These are phyloP conservation scores for Fagus crenata DNA, from an alignment of 306 rosid genomes.

Conservation along the genomic window DNA sequence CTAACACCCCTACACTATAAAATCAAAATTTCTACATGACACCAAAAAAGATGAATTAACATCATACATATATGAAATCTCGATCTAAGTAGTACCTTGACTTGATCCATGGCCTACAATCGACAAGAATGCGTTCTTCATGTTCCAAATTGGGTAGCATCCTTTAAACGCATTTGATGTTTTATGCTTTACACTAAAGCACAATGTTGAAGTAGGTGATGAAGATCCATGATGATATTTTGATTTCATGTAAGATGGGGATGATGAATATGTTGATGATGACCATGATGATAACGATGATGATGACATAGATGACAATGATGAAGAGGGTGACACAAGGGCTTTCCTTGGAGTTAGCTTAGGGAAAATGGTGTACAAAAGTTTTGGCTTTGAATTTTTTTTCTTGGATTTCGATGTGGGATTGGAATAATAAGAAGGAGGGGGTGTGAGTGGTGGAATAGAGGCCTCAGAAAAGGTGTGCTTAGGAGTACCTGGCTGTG, in stretches of 20 bases:
- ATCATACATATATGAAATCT: background rate
- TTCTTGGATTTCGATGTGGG: background rate
- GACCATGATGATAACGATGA: conserved; percentile 17
- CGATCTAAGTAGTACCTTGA: background rate
- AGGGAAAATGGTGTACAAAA: conserved; percentile 18
- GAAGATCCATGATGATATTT: background rate
- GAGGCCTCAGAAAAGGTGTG: conserved; percentile 34
- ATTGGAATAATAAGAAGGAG: conserved; percentile 44
- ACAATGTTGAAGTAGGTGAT: conserved; percentile 32
- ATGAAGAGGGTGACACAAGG: background rate
- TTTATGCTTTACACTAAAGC: conserved; percentile 28
- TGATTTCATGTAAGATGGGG: conserved; percentile 12
- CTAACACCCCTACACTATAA: background rate
- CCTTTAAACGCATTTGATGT: conserved; percentile 7
- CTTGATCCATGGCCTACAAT: conserved; percentile 18
- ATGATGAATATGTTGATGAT: conserved; percentile 14
- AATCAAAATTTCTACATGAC: background rate
- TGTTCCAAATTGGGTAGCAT: conserved; percentile 11
- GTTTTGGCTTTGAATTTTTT: conserved; percentile 21
- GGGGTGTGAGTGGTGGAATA: conserved; percentile 56
- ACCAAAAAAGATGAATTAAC: background rate
- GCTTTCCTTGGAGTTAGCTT: conserved; percentile 19
- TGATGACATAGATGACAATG: conserved; percentile 8
- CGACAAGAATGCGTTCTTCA: conserved; percentile 19
- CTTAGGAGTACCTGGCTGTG: conserved; percentile 63